Evolutionary conservation across 164 flowering plant species (phyloP).

Genomic region (Liquidambar formosana): DNA sequence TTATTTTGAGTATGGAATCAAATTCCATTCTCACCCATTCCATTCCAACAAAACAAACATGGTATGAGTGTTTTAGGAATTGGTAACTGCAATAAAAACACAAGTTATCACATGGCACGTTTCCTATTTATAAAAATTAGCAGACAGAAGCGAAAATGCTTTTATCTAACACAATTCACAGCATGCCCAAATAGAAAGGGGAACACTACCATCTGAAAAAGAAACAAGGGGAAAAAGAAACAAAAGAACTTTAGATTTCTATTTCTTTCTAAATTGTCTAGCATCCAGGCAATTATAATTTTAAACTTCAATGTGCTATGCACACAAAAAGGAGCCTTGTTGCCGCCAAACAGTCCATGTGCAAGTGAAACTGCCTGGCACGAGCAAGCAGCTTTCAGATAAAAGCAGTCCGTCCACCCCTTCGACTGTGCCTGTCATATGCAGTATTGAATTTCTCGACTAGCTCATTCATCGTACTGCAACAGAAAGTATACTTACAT

Average conservation of each 20-base stretch:
- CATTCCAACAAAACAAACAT: no score
- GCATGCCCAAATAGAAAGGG: no score
- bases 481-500: conserved; percentile 5
- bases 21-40: no score
- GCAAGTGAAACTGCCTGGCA: neutral
- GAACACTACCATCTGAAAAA: no score
- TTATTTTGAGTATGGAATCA: no score
- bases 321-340: conserved; percentile 4
- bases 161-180: no score
- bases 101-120: no score
- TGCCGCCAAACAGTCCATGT: neutral
- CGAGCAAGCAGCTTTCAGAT: conserved; percentile 35
- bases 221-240: neutral
- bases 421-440: conserved; percentile 77
- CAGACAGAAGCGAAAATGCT: no score
- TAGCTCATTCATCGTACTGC: conserved; percentile 89
- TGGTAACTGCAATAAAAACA: no score
- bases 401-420: conserved; percentile 86
- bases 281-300: conserved; percentile 1
- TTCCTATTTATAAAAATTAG: no score
- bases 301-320: conserved; percentile 17
- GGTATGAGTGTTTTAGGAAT: no score
- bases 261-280: neutral
- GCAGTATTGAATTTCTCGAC: conserved; percentile 93
- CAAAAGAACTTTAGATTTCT: neutral